phyloP scores from a whole-genome alignment of 2,329 filamentous ascomycete genomes.

The Diaporthe helianthi region DNA sequence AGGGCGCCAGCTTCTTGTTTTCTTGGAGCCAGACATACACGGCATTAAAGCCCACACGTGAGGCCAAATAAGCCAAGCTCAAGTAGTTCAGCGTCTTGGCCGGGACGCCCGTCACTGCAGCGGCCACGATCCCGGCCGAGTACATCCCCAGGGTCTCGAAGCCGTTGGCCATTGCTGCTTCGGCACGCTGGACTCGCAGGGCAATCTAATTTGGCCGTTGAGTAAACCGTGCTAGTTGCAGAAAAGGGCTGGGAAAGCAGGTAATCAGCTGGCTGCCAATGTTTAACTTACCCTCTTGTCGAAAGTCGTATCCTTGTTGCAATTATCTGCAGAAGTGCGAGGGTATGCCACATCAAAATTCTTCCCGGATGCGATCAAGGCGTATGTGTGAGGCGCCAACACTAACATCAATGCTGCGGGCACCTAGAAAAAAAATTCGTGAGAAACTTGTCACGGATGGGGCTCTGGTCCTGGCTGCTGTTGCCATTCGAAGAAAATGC shows the following conservation, averaged over 20 bases:
- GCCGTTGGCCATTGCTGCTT: constrained; percentile 47
- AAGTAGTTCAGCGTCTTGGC: constrained; percentile 49
- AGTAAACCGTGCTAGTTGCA: neutral
- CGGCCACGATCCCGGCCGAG: constrained; percentile 52
- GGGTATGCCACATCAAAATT: constrained; percentile 50
- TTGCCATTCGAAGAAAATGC: neutral
- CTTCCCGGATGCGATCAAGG: constrained; percentile 41
- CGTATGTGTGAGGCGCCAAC: constrained; percentile 47
- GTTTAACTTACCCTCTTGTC: constrained; percentile 37
- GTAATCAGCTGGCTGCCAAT: neutral
- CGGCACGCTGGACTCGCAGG: constrained; percentile 40
- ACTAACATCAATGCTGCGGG: constrained; percentile 49
- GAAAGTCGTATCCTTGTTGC: constrained; percentile 44
- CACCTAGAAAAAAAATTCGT: constrained; percentile 48
- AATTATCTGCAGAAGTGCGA: constrained; percentile 42
- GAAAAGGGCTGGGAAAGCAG: neutral
- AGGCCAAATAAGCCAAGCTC: constrained; percentile 48
- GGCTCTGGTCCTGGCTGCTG: neutral
- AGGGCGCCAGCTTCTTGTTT: constrained; percentile 45
- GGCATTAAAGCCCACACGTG: constrained; percentile 50
- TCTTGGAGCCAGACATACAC: constrained; percentile 53
- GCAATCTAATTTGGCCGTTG: constrained; percentile 31
- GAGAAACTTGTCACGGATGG: neutral
- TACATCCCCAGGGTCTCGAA: constrained; percentile 54
- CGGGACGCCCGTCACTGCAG: constrained; percentile 52